Percentiles rank a stretch among this genome's conserved stretches.
Evolutionary conservation across 352 stramenopile genomes (phyloP).

Genomic region (Elongisporangium prolatum): DNA sequence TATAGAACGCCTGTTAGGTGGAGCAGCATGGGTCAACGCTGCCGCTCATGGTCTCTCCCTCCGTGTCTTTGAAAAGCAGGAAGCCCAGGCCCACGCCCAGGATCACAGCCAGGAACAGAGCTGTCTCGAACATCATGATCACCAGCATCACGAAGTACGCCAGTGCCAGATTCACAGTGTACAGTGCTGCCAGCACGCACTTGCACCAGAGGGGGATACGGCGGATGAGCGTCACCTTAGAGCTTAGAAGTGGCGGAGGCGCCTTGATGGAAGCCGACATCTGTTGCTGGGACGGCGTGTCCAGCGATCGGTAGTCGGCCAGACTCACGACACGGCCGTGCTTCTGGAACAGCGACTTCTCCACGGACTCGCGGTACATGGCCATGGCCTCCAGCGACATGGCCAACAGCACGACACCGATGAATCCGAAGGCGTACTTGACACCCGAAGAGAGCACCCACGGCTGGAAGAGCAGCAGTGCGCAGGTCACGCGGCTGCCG

Average conservation of each 20-base stretch:
- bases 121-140: slow-evolving; percentile 82
- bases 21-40: slow-evolving; percentile 80
- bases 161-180: slow-evolving; percentile 74
- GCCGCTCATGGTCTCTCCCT: slow-evolving; percentile 56
- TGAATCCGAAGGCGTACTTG: slow-evolving; percentile 78
- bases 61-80: slow-evolving; percentile 80
- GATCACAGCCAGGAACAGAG: slow-evolving; percentile 77
- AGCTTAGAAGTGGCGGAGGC: slow-evolving; percentile 21
- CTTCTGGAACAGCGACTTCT: slow-evolving; percentile 40
- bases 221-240: slow-evolving; percentile 22
- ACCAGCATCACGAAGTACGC: slow-evolving; percentile 85
- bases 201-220: slow-evolving; percentile 67
- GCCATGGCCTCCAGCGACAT: slow-evolving; percentile 65
- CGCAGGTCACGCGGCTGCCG: slow-evolving; percentile 48
- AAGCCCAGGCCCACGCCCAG: slow-evolving; percentile 69
- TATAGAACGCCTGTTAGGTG: slow-evolving; percentile 25
- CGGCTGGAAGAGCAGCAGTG: slow-evolving; percentile 76
- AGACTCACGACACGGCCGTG: slow-evolving; percentile 56
- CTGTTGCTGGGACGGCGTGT: slow-evolving; percentile 26
- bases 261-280: slow-evolving; percentile 3
- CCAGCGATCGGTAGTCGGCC: slow-evolving; percentile 47
- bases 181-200: slow-evolving; percentile 46
- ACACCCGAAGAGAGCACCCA: slow-evolving; percentile 58
- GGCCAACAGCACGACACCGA: slow-evolving; percentile 59
- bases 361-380: slow-evolving; percentile 40